These are phyloP conservation scores for Paramyrothecium sp. DNA, from an alignment of 2,329 filamentous ascomycete genomes.

Conservation along the genomic window DNA sequence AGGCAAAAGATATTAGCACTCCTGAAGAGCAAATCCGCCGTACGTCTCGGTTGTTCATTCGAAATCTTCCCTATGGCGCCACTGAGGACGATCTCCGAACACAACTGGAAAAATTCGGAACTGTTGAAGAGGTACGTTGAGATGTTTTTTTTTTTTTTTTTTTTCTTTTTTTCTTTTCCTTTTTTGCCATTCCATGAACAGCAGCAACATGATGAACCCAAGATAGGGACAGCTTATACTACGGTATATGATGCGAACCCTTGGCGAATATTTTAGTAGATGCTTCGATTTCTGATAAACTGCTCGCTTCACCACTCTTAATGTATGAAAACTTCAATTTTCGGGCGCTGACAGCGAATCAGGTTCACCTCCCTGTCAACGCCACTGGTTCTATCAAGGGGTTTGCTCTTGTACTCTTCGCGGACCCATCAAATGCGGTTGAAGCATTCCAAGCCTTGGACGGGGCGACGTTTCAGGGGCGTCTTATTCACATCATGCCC, in stretches of 20 bases:
- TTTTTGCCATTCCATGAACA: constrained; percentile 7
- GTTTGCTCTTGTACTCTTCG: constrained; percentile 83
- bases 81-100: constrained; percentile 74
- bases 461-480: constrained; percentile 86
- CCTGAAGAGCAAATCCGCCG: constrained; percentile 58
- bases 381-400: constrained; percentile 77
- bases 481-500: constrained; percentile 86
- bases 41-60: constrained; percentile 79
- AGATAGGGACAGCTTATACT: constrained; percentile 99
- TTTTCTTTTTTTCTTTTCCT: constrained; percentile 13
- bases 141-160: constrained; percentile 8
- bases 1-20: constrained; percentile 29
- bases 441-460: constrained; percentile 79
- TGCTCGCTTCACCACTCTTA: constrained; percentile 22
- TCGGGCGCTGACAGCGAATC: constrained; percentile 26
- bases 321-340: background rate
- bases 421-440: constrained; percentile 69
- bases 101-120: constrained; percentile 71
- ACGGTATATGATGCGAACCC: constrained; percentile 83
- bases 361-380: constrained; percentile 86
- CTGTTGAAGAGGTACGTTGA: constrained; percentile 80
- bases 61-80: constrained; percentile 82
- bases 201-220: constrained; percentile 82
- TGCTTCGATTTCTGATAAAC: constrained; percentile 82
- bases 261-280: constrained; percentile 99